phyloP scores from a whole-genome alignment of 306 rosid genomes.

The Sophora flavescens region DNA sequence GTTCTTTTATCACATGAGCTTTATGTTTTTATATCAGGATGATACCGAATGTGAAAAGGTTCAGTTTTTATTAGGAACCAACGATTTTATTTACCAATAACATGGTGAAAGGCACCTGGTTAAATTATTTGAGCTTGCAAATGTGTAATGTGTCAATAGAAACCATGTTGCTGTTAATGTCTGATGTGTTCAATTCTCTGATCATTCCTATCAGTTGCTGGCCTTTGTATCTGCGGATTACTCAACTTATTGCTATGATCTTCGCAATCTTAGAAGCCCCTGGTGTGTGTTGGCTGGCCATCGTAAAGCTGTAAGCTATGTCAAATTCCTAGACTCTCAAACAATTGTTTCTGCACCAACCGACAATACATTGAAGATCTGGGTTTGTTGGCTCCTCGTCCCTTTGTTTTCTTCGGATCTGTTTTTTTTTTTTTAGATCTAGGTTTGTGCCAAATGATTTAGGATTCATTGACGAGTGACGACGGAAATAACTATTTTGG shows the following conservation, averaged over 20 bases:
- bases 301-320: constrained; percentile 75
- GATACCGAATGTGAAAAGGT: neutral
- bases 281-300: constrained; percentile 83
- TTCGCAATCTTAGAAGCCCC: constrained; percentile 67
- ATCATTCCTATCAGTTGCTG: constrained; percentile 72
- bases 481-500: no score
- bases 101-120: neutral
- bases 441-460: no score
- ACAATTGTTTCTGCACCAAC: constrained; percentile 90
- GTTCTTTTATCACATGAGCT: neutral
- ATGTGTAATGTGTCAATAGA: neutral
- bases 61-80: no score
- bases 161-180: constrained; percentile 62
- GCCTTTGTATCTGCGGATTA: constrained; percentile 74
- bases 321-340: constrained; percentile 79
- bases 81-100: neutral
- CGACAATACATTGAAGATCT: constrained; percentile 81
- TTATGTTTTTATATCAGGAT: neutral
- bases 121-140: constrained; percentile 2
- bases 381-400: no score
- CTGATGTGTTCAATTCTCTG: constrained; percentile 88
- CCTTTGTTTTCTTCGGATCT: no score
- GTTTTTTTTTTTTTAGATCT: no score
- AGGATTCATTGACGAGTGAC: no score
- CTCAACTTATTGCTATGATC: constrained; percentile 81